phyloP scores from a whole-genome alignment of 768 basidiomycete genomes.

The Asterophora lycoperdoides region DNA sequence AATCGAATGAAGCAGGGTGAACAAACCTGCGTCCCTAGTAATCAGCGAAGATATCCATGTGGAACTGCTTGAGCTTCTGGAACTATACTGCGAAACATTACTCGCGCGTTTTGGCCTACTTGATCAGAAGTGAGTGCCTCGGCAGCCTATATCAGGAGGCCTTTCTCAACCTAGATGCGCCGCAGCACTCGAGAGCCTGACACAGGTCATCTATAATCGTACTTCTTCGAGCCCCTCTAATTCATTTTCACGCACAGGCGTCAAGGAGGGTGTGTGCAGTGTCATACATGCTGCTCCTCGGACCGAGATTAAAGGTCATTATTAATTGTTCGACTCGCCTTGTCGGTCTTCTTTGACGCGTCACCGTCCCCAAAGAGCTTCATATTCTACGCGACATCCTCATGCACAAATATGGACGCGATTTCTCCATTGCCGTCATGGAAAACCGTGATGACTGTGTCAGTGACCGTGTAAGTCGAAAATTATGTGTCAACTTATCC shows the following conservation, averaged over 20 bases:
- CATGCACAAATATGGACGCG: slow-evolving; percentile 94
- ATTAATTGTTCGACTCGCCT: not conserved
- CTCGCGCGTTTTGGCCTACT: slow-evolving; percentile 89
- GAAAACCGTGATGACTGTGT: slow-evolving; percentile 82
- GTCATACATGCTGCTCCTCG: slow-evolving; percentile 90
- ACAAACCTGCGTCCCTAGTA: slow-evolving; percentile 35
- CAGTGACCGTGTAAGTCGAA: slow-evolving; percentile 65
- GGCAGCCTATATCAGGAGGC: slow-evolving; percentile 4
- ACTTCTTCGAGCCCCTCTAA: not conserved
- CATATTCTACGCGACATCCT: slow-evolving; percentile 89
- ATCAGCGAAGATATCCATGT: slow-evolving; percentile 83
- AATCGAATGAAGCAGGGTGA: slow-evolving; percentile 2
- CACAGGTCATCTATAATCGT: slow-evolving; percentile 41
- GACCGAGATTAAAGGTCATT: slow-evolving; percentile 81
- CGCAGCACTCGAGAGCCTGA: slow-evolving; percentile 79
- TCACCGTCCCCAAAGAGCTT: slow-evolving; percentile 53
- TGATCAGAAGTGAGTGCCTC: slow-evolving; percentile 69
- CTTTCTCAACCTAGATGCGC: slow-evolving; percentile 10
- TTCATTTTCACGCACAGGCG: slow-evolving; percentile 21
- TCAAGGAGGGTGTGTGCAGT: slow-evolving; percentile 78
- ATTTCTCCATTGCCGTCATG: slow-evolving; percentile 81
- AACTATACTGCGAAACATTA: slow-evolving; percentile 92
- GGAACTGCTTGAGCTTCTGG: slow-evolving; percentile 87
- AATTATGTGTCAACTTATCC: not conserved
- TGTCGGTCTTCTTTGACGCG: not conserved